Evolutionary conservation across 1,139 yeast species (phyloP), one percentile per base, ranked within the genome.

Genomic region (Taiozyma sp.): DNA sequence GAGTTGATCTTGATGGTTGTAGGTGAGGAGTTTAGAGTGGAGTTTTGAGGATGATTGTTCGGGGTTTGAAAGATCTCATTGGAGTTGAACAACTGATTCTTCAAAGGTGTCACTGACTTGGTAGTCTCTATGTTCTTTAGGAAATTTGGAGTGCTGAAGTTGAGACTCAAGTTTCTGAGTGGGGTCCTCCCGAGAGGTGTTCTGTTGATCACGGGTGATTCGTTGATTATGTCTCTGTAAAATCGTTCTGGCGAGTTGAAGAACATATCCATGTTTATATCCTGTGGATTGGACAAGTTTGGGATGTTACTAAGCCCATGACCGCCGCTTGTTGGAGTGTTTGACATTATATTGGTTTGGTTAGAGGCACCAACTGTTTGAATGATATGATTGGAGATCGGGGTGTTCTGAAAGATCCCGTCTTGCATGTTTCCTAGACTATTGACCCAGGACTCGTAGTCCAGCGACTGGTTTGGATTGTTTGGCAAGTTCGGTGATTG

Each of bases 191-290:
- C 62, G 29, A 53, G 43, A 1, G 60, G 62, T 2, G 64, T 59
- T 41, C 60, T 55, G 2, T 53, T 47, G 19, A 58, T 43, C 13
- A 57, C 53, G 4, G 64, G 64, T 0, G 64, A 61, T 45, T 60
- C 63, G 40, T 60, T 56, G 39, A 61, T 58, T 44, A 61, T 46
- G 24, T 61, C 63, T 34, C 61, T 55, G 44, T 60, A 61, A 43
- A 61, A 59, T 72, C 62, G 71, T 73, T 65, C 79, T 61, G 48
- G 75, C 57, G 60, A 71, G 69, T 59, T 62, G 53, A 43, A 73
- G 69, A 56, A 54, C n/a, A 50, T 14, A 35, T 59, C 73, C 70
- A 56, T 68, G 68, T 56, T 72, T 68, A 70, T 56, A 63, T 44
- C 59, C 66, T 73, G 28, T 9, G 46, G 41, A n/a, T n/a, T 41